phyloP scores from a whole-genome alignment of 2,329 filamentous ascomycete species.

The Aureobasidium sp. region DNA sequence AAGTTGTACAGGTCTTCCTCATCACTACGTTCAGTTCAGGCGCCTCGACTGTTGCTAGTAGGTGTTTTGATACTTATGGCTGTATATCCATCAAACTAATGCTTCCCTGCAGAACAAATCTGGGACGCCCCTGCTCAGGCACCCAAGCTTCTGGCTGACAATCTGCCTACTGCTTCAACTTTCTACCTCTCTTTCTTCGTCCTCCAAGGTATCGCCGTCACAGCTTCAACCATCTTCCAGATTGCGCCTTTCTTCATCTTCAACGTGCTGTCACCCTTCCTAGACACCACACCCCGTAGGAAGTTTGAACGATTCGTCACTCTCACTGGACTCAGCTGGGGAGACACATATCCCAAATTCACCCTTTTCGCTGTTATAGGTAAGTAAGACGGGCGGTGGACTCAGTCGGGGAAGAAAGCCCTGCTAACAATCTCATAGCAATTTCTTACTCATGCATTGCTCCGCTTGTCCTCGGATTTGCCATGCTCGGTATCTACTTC shows the following conservation, averaged over 20 bases:
- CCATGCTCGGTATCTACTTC: constrained; percentile 34
- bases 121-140: constrained; percentile 24
- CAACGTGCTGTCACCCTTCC: constrained; percentile 23
- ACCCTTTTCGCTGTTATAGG: constrained; percentile 7
- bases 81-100: not conserved
- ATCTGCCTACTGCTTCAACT: constrained; percentile 29
- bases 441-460: constrained; percentile 40
- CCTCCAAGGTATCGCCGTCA: constrained; percentile 25
- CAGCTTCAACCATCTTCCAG: constrained; percentile 23
- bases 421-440: constrained; percentile 19
- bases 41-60: constrained; percentile 22
- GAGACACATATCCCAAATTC: too few species aligned
- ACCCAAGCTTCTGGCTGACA: constrained; percentile 24
- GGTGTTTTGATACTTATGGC: not conserved
- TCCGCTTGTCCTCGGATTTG: constrained; percentile 38
- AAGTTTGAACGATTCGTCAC: constrained; percentile 36
- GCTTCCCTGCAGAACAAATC: constrained; percentile 19
- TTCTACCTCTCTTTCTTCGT: constrained; percentile 33
- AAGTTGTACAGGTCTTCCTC: constrained; percentile 33
- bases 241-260: constrained; percentile 24
- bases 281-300: constrained; percentile 36
- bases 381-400: constrained; percentile 10
- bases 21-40: constrained; percentile 29
- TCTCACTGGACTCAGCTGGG: constrained; percentile 33
- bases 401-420: not conserved